These are phyloP conservation scores for Fusarium sororula DNA, from an alignment of 2,329 filamentous ascomycete genomes.

Conservation along the genomic window DNA sequence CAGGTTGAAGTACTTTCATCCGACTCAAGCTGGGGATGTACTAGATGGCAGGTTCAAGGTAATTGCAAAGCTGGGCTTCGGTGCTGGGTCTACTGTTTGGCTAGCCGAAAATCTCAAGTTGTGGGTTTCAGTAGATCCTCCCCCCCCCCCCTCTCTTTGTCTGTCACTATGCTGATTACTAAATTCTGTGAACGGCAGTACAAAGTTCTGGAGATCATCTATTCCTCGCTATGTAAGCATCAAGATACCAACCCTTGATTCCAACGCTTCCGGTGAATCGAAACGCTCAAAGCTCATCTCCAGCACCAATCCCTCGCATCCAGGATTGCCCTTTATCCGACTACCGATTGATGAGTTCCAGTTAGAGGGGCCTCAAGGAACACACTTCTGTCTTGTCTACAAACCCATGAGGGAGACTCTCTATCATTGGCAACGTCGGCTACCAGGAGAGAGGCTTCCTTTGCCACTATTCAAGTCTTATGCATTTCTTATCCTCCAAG, in stretches of 20 bases:
- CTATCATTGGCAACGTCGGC: slow-evolving; percentile 14
- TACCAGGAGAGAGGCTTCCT: slow-evolving; percentile 20
- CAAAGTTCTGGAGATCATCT: neutral
- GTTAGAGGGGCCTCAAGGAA: slow-evolving; percentile 17
- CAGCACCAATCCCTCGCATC: slow-evolving; percentile 24
- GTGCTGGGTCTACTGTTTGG: slow-evolving; percentile 50
- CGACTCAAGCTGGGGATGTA: slow-evolving; percentile 36
- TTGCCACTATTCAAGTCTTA: slow-evolving; percentile 25
- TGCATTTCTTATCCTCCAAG: slow-evolving; percentile 25
- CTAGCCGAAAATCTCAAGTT: slow-evolving; percentile 43
- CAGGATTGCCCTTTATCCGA: slow-evolving; percentile 14
- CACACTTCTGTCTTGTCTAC: slow-evolving; percentile 36
- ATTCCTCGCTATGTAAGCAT: slow-evolving; percentile 18
- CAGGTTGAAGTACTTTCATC: slow-evolving; percentile 23
- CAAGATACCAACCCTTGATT: slow-evolving; percentile 31
- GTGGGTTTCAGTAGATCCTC: neutral
- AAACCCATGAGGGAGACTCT: slow-evolving; percentile 36
- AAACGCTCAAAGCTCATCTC: slow-evolving; percentile 11
- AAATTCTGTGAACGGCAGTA: neutral
- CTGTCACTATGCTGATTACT: no score
- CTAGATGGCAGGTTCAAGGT: slow-evolving; percentile 49
- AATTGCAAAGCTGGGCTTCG: slow-evolving; percentile 49
- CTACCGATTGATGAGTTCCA: slow-evolving; percentile 25
- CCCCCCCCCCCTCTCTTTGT: no score
- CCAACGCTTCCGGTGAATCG: slow-evolving; percentile 16